Conservation (phyloP, 352 stramenopile genomes). For the Discostella stelligera region DNA sequence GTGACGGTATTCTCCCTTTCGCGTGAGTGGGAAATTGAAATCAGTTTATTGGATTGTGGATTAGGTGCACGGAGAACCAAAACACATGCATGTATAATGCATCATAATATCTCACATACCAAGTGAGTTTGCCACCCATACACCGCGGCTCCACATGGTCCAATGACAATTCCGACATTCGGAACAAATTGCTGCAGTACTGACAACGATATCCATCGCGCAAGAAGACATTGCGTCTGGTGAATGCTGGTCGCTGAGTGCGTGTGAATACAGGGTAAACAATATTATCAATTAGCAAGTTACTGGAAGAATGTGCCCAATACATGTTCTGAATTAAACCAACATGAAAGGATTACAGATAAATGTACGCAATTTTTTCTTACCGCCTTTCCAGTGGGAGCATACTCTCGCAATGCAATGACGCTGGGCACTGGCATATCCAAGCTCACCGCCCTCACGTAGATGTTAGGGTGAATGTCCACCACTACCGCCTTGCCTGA, state of each 20-base stretch:
- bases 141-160: constrained; percentile 83
- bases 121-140: constrained; percentile 59
- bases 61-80: background rate
- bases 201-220: constrained; percentile 83
- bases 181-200: constrained; percentile 80
- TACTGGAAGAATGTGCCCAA: too few relatives aligned
- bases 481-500: constrained; percentile 82
- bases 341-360: background rate
- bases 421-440: constrained; percentile 71
- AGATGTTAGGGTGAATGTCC: constrained; percentile 77
- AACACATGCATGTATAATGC: background rate
- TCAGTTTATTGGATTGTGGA: constrained; percentile 8
- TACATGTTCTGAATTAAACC: too few relatives aligned
- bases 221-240: constrained; percentile 83
- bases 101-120: constrained; percentile 35
- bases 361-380: constrained; percentile 11
- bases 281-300: background rate
- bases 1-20: constrained; percentile 80
- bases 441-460: constrained; percentile 62
- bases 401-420: constrained; percentile 79
- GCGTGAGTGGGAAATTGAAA: background rate
- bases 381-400: constrained; percentile 39
- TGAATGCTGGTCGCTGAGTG: constrained; percentile 70
- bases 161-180: constrained; percentile 77
- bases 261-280: background rate